phyloP scores from a whole-genome alignment of 345 rosid species.

The Melaleuca quinquenervia region DNA sequence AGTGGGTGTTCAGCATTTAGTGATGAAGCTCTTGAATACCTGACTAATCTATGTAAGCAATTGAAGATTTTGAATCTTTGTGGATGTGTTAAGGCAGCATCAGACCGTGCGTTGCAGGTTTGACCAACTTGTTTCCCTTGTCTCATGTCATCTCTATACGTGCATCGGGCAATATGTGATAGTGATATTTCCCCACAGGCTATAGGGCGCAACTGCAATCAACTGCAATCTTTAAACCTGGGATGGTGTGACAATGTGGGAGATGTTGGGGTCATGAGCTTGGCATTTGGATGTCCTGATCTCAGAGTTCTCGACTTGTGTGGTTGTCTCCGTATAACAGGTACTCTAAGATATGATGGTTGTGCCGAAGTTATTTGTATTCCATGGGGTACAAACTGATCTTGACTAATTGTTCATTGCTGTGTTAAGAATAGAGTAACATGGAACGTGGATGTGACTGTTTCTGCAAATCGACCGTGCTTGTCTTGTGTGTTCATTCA shows the following conservation, averaged over 20 bases:
- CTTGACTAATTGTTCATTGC: neutral
- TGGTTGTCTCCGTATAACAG: constrained; percentile 77
- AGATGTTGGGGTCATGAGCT: constrained; percentile 73
- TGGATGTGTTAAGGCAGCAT: constrained; percentile 79
- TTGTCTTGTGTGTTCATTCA: neutral
- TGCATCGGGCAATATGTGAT: neutral
- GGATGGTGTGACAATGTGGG: constrained; percentile 96
- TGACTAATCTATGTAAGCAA: constrained; percentile 47
- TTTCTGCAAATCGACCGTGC: neutral
- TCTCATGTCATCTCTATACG: neutral
- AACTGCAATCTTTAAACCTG: constrained; percentile 64
- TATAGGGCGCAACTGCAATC: constrained; percentile 65
- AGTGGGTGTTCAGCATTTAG: constrained; percentile 82
- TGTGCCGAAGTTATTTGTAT: neutral
- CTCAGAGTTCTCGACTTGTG: constrained; percentile 75
- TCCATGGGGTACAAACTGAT: neutral
- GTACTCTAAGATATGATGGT: constrained; percentile 16
- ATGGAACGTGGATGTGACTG: neutral
- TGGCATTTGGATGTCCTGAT: constrained; percentile 88
- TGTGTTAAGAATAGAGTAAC: neutral
- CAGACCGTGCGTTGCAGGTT: constrained; percentile 81
- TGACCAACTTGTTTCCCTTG: neutral
- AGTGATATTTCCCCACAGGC: constrained; percentile 34
- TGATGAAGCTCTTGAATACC: constrained; percentile 46
- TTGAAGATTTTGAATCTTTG: constrained; percentile 74